These are phyloP conservation scores for Caulochytrium protostelioides DNA, from an alignment of 371 early-diverging fungal species.

Conservation along the genomic window DNA sequence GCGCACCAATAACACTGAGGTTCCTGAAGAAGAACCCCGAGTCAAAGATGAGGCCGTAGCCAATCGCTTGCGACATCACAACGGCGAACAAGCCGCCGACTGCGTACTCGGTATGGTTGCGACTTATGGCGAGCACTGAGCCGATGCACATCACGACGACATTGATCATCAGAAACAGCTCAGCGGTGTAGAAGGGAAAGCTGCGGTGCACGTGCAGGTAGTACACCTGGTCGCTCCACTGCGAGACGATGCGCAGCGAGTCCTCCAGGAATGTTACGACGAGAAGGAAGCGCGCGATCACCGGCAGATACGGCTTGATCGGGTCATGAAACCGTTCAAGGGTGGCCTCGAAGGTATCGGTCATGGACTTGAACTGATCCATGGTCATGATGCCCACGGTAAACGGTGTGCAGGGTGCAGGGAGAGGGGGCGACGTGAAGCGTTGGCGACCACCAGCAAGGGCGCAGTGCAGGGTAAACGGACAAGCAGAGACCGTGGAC, in stretches of 20 bases:
- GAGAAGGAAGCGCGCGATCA: slow-evolving; percentile 68
- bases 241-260: slow-evolving; percentile 59
- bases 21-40: slow-evolving; percentile 71
- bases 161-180: slow-evolving; percentile 62
- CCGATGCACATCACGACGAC: slow-evolving; percentile 53
- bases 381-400: slow-evolving; percentile 3
- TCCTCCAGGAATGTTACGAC: slow-evolving; percentile 91
- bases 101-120: slow-evolving; percentile 53
- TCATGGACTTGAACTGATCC: slow-evolving; percentile 7
- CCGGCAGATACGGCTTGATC: slow-evolving; percentile 76
- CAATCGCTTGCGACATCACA: slow-evolving; percentile 65
- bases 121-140: slow-evolving; percentile 52
- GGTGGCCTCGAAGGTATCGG: slow-evolving; percentile 40
- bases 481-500: no score
- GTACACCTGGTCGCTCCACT: slow-evolving; percentile 66
- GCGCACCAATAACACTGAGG: slow-evolving; percentile 75
- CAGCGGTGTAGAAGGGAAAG: slow-evolving; percentile 54
- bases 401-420: background rate
- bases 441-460: no score
- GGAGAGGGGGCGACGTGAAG: background rate
- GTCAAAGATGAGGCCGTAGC: slow-evolving; percentile 81
- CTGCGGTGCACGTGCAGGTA: slow-evolving; percentile 52
- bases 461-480: no score
- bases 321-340: slow-evolving; percentile 51
- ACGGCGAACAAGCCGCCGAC: slow-evolving; percentile 57